Percentiles rank a stretch among this genome's conserved stretches.
Evolutionary conservation across 768 basidiomycete genomes (phyloP).

Genomic region (Russula foetens): DNA sequence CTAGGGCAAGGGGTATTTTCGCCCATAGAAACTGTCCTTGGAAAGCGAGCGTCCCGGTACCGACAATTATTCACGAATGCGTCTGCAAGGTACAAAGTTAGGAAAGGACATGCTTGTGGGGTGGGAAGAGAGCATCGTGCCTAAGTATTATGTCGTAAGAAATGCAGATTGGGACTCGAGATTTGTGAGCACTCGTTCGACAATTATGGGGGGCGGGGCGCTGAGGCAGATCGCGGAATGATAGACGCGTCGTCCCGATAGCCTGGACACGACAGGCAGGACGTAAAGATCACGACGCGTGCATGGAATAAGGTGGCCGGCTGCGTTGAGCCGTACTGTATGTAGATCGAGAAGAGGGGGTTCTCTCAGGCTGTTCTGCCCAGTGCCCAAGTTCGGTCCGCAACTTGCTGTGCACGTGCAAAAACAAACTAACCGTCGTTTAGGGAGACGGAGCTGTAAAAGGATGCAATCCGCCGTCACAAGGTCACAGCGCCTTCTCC

Average conservation of each 20-base stretch:
- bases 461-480: not conserved
- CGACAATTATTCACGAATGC: not conserved
- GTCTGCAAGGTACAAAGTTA: not conserved
- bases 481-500: not conserved
- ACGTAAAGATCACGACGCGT: no score
- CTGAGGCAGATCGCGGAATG: not conserved
- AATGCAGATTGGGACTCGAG: slow-evolving; percentile 4
- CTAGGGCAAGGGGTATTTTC: not conserved
- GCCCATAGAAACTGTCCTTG: not conserved
- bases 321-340: no score
- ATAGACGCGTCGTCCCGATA: not conserved
- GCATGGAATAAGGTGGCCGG: no score
- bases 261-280: no score
- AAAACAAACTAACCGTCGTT: not conserved
- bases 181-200: not conserved
- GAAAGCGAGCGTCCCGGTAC: not conserved
- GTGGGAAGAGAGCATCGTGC: not conserved
- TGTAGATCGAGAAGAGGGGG: no score
- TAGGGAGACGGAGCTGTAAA: not conserved
- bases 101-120: not conserved
- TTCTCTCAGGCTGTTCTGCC: no score
- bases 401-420: not conserved
- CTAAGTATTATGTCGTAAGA: slow-evolving; percentile 6
- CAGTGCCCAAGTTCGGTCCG: not conserved
- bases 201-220: not conserved